Evolutionary conservation across 805 yeast genomes (phyloP), one percentile per base, ranked within the genome.

Genomic region (Babjeviella inositovora): DNA sequence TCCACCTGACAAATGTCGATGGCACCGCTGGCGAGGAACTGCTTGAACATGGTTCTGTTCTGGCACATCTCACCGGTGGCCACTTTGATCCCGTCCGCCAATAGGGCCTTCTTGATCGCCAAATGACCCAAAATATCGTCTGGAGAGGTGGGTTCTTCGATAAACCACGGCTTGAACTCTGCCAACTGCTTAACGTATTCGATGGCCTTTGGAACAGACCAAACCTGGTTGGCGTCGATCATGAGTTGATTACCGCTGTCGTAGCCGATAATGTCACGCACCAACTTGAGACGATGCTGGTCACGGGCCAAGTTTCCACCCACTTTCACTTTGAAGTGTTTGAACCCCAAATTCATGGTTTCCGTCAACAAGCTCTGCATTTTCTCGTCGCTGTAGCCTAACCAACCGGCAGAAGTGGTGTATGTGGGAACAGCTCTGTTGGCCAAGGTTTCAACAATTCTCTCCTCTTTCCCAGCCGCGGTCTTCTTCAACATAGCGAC

Each of bases 391-490:
- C 37, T 30, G 29, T 47, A 54, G 5, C 56, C 59, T 10, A 54
- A 37, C 61, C 61, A 54, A 10, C 61, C 61, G 5, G 61, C 59
- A 17, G 54, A 40, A n/a, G 61, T 54, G 14, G 61, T 53, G 30
- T 54, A 54, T 5, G 55, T 55, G 3, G 58, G 61, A 13, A 54
- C 61, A 2, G 58, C 60, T 6, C 27, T 27, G 29, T 43, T 41
- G 15, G 35, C 31, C 10, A 31, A 21, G 4, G 57, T 58, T 11
- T 45, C 46, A 23, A 41, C 21, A 15, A 50, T 16, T 23, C 57
- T 31, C 21, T 36, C 33, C 21, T 35, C 42, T 32, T 50, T 54
- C 7, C 49, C 54, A 1, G 17, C 24, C 13, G 37, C 35, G 7
- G 47, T 39, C 20, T 40, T 30, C 25, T 32, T 33, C 21, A 54